Conservation (phyloP, 2,329 filamentous ascomycete genomes). For the Microdochium trichocladiopsis region DNA sequence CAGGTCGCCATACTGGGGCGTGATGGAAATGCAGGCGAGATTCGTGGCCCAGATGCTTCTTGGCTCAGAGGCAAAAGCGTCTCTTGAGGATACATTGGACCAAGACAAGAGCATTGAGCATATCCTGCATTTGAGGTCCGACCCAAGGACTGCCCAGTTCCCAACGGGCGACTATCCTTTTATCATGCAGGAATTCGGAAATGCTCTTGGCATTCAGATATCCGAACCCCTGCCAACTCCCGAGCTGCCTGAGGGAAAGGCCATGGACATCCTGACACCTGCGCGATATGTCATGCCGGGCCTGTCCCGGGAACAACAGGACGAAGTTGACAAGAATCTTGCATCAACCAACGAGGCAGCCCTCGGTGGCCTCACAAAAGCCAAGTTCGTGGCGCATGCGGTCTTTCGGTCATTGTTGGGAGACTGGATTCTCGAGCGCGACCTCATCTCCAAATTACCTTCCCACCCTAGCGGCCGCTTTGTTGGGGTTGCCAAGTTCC, state of each 20-base stretch:
- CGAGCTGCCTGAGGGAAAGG: slow-evolving; percentile 29
- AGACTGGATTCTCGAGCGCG: slow-evolving; percentile 56
- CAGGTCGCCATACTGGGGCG: slow-evolving; percentile 76
- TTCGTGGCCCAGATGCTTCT: slow-evolving; percentile 58
- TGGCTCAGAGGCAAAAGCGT: slow-evolving; percentile 11
- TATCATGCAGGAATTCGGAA: slow-evolving; percentile 64
- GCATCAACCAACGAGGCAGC: slow-evolving; percentile 36
- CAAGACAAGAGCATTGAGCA: slow-evolving; percentile 36
- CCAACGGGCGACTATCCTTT: slow-evolving; percentile 79
- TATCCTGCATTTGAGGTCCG: slow-evolving; percentile 42
- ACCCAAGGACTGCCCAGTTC: slow-evolving; percentile 57
- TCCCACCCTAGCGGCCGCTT: slow-evolving; percentile 59
- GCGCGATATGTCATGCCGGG: slow-evolving; percentile 39
- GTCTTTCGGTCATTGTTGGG: slow-evolving; percentile 68
- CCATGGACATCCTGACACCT: slow-evolving; percentile 49
- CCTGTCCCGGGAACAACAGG: slow-evolving; percentile 26
- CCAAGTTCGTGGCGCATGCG: slow-evolving; percentile 53
- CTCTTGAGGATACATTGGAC: slow-evolving; percentile 30
- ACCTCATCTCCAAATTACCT: slow-evolving; percentile 43
- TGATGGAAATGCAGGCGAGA: slow-evolving; percentile 80
- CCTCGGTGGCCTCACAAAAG: slow-evolving; percentile 30
- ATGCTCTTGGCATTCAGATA: slow-evolving; percentile 46
- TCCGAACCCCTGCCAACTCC: slow-evolving; percentile 26
- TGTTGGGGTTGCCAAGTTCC: slow-evolving; percentile 57
- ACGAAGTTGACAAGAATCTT: slow-evolving; percentile 34